phyloP scores from a whole-genome alignment of 129 eudicot species.

The Solidago caesia region DNA sequence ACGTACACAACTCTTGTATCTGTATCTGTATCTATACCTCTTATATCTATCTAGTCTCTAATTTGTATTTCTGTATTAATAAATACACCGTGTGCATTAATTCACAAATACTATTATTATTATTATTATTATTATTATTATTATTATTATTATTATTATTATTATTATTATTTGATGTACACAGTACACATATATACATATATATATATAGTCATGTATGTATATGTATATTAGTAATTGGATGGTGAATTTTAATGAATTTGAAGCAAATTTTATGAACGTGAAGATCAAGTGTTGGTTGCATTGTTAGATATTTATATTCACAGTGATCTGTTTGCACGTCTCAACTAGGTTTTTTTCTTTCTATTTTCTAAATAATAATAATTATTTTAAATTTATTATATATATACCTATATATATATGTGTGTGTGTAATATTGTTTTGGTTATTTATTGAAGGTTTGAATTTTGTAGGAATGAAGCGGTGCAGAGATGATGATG shows the following conservation, averaged over 20 bases:
- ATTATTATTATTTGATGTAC: background rate
- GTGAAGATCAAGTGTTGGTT: slow-evolving; percentile 35
- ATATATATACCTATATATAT: too few relatives aligned
- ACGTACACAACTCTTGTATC: slow-evolving; percentile 23
- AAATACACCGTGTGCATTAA: slow-evolving; percentile 18
- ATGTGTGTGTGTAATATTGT: slow-evolving; percentile 23
- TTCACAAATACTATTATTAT: background rate
- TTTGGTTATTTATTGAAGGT: slow-evolving; percentile 21
- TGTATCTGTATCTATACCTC: slow-evolving; percentile 31
- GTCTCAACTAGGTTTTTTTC: slow-evolving; percentile 32
- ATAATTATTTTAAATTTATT: slow-evolving; percentile 9
- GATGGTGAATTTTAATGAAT: slow-evolving; percentile 30
- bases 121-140: background rate
- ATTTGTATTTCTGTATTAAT: slow-evolving; percentile 15
- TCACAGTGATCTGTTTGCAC: slow-evolving; percentile 57
- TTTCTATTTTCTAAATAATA: slow-evolving; percentile 21
- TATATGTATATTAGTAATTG: background rate
- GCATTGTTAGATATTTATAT: slow-evolving; percentile 24
- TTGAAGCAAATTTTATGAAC: slow-evolving; percentile 21
- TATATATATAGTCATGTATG: slow-evolving; percentile 2
- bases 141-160: background rate
- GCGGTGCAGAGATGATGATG: slow-evolving; percentile 86
- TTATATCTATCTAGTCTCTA: background rate
- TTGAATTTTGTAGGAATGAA: slow-evolving; percentile 28
- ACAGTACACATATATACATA: background rate